These are phyloP conservation scores for Periconia digitata DNA, from an alignment of 2,329 filamentous ascomycete species.

Conservation along the genomic window DNA sequence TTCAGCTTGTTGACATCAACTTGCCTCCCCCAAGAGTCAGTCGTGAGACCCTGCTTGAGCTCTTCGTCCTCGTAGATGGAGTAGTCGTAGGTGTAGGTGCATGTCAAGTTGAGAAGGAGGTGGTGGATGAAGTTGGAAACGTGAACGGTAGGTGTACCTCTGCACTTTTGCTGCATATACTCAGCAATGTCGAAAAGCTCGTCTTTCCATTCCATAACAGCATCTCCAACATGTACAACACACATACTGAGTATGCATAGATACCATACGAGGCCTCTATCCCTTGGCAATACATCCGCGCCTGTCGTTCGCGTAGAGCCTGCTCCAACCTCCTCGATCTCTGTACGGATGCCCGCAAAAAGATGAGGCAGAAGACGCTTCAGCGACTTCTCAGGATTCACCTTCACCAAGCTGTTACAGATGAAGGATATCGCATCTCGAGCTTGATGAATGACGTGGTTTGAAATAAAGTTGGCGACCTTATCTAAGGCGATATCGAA, in stretches of 20 bases:
- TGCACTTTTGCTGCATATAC: slow-evolving; percentile 96
- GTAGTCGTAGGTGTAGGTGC: slow-evolving; percentile 90
- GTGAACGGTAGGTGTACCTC: slow-evolving; percentile 90
- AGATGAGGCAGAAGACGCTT: slow-evolving; percentile 89
- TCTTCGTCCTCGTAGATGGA: slow-evolving; percentile 81
- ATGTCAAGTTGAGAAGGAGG: slow-evolving; percentile 87
- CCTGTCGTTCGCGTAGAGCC: slow-evolving; percentile 93
- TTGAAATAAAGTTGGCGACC: slow-evolving; percentile 85
- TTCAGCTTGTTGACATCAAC: slow-evolving; percentile 74
- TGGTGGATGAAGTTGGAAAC: slow-evolving; percentile 98
- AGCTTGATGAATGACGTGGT: slow-evolving; percentile 95
- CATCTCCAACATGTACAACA: slow-evolving; percentile 90
- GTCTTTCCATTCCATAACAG: slow-evolving; percentile 84
- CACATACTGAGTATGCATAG: slow-evolving; percentile 97
- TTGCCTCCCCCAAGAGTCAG: slow-evolving; percentile 82
- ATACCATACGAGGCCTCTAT: slow-evolving; percentile 93
- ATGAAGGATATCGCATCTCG: slow-evolving; percentile 99
- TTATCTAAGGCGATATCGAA: slow-evolving; percentile 93
- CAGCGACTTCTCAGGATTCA: slow-evolving; percentile 89
- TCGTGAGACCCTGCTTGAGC: slow-evolving; percentile 69
- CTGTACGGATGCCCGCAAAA: slow-evolving; percentile 86
- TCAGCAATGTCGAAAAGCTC: slow-evolving; percentile 88
- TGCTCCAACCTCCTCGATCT: slow-evolving; percentile 95
- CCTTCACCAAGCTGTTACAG: slow-evolving; percentile 92
- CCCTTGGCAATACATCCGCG: slow-evolving; percentile 87